Evolutionary conservation across 129 eudicot species (phyloP), one percentile per base, ranked within the genome.

Genomic region (Artemisia annua): DNA sequence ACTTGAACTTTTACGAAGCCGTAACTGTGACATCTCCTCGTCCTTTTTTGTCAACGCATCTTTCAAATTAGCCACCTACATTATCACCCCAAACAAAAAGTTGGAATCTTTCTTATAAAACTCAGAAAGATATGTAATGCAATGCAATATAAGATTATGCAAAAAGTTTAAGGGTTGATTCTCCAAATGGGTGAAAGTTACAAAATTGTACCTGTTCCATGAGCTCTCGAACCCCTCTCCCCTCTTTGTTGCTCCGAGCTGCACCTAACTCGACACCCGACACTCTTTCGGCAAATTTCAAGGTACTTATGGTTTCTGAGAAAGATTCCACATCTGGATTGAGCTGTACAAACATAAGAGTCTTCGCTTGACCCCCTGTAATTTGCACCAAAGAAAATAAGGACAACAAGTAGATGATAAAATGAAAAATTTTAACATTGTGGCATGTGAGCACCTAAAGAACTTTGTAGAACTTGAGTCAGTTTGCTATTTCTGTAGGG

Each of bases 211-310:
- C 97, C 94, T 89, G 96, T 64, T 92, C 97, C 94, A 79, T 89
- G 49, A 92, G 88, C 35, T 89, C 97, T 66, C 88, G 84, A 44
- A 87, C 87, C 50, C 89, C 96, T 72, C 85, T 85, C 17, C 91
- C 91, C 85, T 92, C 96, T 79, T 83, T 89, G 24, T 83, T 89
- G 73, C 87, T 92, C 28, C 84, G 84, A 4, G 96, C 94, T 1
- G 96, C 97, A 78, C 97, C 97, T 78, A 92, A 85, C 80, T 92
- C 94, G 16, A 92, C 96, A 10, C 96, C 96, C 3, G 97, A 92
- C 28, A 85, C 97, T 65, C 94, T 75, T 85, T 92, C 89, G 14
- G 97, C 94, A 80, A 92, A 89, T 68, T 83, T 89, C 59, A 92
- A 54, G 18, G 97, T 86, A 57, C 96, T 89, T 39, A 87, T 66